Evolutionary conservation across 495 filamentous ascomycete species (phyloP), one percentile per base, ranked within the genome.

Genomic region (Penicillium nucicola): DNA sequence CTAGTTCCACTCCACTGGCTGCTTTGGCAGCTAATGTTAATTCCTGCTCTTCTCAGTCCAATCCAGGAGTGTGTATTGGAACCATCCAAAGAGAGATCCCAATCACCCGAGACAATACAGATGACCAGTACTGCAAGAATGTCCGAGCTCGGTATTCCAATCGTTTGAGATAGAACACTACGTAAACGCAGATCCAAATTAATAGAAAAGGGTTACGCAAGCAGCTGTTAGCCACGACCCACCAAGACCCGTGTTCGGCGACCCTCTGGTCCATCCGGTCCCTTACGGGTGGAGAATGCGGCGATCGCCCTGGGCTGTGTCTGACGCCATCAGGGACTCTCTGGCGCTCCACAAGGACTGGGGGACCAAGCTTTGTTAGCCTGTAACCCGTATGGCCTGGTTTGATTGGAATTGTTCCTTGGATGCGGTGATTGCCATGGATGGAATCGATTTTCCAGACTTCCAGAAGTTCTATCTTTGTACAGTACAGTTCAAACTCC

Each of bases 141-240:
- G 56, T 54, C 48, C 42, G 25, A 9, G 10, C 25, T 28, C 25
- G 25, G 25, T 23, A 49, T 14, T 22, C n/a, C 32, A 31, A 42
- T 20, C 46, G 53, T 61, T 64, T 64, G 57, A 57, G 52, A 60
- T 60, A 57, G 39, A 55, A 55, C 30, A 48, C 50, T 50, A 52
- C 23, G 40, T 28, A 50, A 60, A 45, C 52, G 67, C 50, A 65
- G 69, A 72, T 72, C 69, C 57, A 63, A 69, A 70, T 72, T 65
- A 66, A 63, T 55, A 51, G 50, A n/a, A n/a, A n/a, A 41, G 62
- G 68, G 70, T 74, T 74, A 74, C 70, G 70, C 70, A 74, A 74
- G 70, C 70, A 68, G 60, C 45, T 62, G 48, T 56, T 51, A 54
- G 64, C 56, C 55, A 58, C 55, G 70, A 56, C 68, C 67, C 54